Percentiles rank a stretch among this genome's conserved stretches.
phyloP scores from a whole-genome alignment of 1,284 basidiomycete genomes.

The Ustilago nuda region DNA sequence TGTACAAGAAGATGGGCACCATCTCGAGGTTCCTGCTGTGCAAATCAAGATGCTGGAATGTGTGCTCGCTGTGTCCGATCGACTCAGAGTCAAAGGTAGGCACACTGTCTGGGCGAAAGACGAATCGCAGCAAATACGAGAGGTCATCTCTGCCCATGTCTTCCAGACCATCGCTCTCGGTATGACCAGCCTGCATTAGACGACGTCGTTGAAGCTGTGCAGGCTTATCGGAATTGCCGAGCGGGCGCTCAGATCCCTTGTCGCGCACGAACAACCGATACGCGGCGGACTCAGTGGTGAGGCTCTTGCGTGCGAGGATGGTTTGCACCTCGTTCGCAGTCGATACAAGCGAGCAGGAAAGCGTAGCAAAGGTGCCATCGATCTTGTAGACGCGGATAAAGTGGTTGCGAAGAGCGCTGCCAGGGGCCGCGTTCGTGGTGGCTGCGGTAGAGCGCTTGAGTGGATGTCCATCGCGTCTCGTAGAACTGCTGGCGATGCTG shows the following conservation, averaged over 20 bases:
- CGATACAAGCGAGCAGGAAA: slow-evolving; percentile 76
- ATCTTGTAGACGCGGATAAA: slow-evolving; percentile 81
- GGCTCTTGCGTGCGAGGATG: slow-evolving; percentile 56
- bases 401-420: slow-evolving; percentile 62
- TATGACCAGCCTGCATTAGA: slow-evolving; percentile 91
- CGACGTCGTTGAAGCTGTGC: slow-evolving; percentile 85
- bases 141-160: slow-evolving; percentile 84
- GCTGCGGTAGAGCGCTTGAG: slow-evolving; percentile 41
- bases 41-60: slow-evolving; percentile 85
- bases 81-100: slow-evolving; percentile 60
- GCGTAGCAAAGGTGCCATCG: slow-evolving; percentile 80
- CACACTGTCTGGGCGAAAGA: slow-evolving; percentile 77
- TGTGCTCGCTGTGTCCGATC: slow-evolving; percentile 62
- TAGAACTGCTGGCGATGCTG: slow-evolving; percentile 21
- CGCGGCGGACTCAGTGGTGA: slow-evolving; percentile 53
- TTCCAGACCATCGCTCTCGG: slow-evolving; percentile 81
- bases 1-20: slow-evolving; percentile 89
- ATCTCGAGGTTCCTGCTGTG: slow-evolving; percentile 85
- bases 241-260: slow-evolving; percentile 65
- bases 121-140: slow-evolving; percentile 87
- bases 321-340: slow-evolving; percentile 76
- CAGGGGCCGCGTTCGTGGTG: slow-evolving; percentile 9
- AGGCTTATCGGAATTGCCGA: slow-evolving; percentile 80
- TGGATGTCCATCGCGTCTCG: slow-evolving; percentile 29
- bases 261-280: slow-evolving; percentile 67